A percentile compares a stretch with the other conserved stretches of the same genome.
phyloP scores from a whole-genome alignment of 805 yeast species.

The Wilhelminamyces savonicus region DNA sequence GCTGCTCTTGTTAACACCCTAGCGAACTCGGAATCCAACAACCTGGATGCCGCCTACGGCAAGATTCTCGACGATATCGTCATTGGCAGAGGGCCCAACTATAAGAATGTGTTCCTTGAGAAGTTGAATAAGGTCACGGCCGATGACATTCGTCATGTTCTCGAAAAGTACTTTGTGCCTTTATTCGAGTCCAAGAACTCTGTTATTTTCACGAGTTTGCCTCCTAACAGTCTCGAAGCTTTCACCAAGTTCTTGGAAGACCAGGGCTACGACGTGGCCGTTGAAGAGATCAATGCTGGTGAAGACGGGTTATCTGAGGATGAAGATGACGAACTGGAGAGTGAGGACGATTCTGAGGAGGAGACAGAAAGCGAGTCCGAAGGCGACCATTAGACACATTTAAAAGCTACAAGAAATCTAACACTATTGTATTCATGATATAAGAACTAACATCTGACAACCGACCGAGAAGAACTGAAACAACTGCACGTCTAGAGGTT shows the following conservation, averaged over 20 bases:
- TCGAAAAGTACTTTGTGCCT: conserved; percentile 56
- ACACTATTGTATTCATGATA: no score
- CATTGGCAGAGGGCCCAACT: conserved; percentile 65
- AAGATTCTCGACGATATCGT: conserved; percentile 64
- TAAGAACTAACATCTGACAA: no score
- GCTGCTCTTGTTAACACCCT: conserved; percentile 67
- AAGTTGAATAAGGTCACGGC: conserved; percentile 47
- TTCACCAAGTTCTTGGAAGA: conserved; percentile 41
- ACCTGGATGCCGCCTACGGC: conserved; percentile 55
- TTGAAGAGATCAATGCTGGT: conserved; percentile 45
- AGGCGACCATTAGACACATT: no score
- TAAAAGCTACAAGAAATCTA: no score
- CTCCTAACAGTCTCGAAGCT: conserved; percentile 52
- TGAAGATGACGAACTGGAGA: conserved; percentile 7
- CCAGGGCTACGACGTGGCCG: conserved; percentile 54
- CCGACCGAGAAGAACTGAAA: no score
- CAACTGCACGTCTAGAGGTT: no score
- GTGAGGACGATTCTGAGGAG: conserved; percentile 2
- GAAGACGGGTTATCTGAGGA: conserved; percentile 3
- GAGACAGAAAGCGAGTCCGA: conserved; percentile 7
- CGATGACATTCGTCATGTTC: conserved; percentile 43
- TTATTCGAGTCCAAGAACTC: conserved; percentile 56
- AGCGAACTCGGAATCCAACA: conserved; percentile 64
- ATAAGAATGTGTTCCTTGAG: conserved; percentile 46
- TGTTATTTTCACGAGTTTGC: conserved; percentile 63